These are phyloP conservation scores for Cordyceps sp. DNA, from an alignment of 2,329 filamentous ascomycete genomes.

Conservation along the genomic window DNA sequence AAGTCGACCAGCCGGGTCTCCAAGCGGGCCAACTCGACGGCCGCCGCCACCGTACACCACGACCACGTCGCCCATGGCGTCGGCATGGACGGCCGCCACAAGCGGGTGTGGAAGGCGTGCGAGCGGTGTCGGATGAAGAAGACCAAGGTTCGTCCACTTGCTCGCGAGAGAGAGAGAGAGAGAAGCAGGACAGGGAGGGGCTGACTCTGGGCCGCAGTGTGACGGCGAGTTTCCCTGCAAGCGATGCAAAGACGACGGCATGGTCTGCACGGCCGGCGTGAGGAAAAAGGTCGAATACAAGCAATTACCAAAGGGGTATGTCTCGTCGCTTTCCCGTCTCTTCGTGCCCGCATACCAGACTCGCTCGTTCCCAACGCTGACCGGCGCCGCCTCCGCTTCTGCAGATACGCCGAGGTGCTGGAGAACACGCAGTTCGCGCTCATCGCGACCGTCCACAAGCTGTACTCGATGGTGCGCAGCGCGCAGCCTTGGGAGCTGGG, in stretches of 20 bases:
- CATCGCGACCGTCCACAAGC: conserved; percentile 47
- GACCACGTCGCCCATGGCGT: conserved; percentile 19
- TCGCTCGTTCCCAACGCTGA: conserved; percentile 3
- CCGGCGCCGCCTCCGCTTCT: no score
- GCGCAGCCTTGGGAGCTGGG: conserved; percentile 42
- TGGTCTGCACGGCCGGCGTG: conserved; percentile 45
- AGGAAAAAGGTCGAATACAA: conserved; percentile 55
- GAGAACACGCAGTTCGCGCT: conserved; percentile 50
- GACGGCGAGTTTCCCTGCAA: conserved; percentile 51
- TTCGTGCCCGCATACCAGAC: no score
- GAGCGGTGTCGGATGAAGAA: conserved; percentile 54
- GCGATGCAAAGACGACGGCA: conserved; percentile 47
- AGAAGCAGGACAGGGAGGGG: not conserved
- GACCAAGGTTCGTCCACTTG: conserved; percentile 38
- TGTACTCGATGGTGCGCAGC: conserved; percentile 46
- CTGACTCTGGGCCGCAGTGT: conserved; percentile 22
- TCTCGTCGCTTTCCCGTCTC: not conserved
- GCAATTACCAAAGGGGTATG: conserved; percentile 44
- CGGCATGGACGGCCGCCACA: conserved; percentile 38
- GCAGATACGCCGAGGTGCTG: conserved; percentile 46
- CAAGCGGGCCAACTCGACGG: conserved; percentile 28
- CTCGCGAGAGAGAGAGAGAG: no score
- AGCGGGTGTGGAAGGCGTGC: conserved; percentile 51
- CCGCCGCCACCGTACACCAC: conserved; percentile 19
- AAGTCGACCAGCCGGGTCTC: conserved; percentile 33